A percentile compares a stretch with the other conserved stretches of the same genome.
Conservation (phyloP, 2,329 filamentous ascomycete genomes). For the Pseudogymnoascus destructans region DNA sequence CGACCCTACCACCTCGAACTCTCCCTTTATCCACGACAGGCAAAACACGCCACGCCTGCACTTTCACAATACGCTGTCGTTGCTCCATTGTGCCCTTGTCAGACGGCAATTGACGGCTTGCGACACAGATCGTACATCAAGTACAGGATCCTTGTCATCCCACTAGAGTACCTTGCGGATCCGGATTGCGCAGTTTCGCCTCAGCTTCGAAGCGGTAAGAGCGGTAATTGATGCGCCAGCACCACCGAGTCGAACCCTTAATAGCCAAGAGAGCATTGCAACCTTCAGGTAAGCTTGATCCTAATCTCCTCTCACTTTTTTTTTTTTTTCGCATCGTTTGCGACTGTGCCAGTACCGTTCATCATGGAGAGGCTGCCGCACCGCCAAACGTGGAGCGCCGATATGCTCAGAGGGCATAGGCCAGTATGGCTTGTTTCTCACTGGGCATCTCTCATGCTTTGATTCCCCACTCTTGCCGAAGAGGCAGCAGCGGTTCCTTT, state of each 20-base stretch:
- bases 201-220: constrained; percentile 4
- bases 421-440: not conserved
- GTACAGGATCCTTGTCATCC: constrained; percentile 1
- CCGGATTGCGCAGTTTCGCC: not conserved
- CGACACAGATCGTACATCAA: not conserved
- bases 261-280: not conserved
- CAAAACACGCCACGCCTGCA: constrained; percentile 1
- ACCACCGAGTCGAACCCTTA: not conserved
- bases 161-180: not conserved
- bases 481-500: not conserved
- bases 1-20: not conserved
- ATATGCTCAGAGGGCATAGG: not conserved
- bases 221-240: not conserved
- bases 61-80: not conserved
- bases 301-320: not conserved
- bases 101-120: constrained; percentile 1
- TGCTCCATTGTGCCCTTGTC: not conserved
- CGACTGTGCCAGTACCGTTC: not conserved
- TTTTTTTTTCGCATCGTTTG: not conserved
- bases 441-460: not conserved
- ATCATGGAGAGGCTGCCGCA: not conserved
- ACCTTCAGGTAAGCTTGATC: not conserved
- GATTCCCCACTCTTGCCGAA: not conserved
- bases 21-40: not conserved
- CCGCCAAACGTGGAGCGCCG: not conserved